Base-by-base conservation (phyloP, 1,284 basidiomycete species). In the Kalmanozyma brasiliensis region DNA sequence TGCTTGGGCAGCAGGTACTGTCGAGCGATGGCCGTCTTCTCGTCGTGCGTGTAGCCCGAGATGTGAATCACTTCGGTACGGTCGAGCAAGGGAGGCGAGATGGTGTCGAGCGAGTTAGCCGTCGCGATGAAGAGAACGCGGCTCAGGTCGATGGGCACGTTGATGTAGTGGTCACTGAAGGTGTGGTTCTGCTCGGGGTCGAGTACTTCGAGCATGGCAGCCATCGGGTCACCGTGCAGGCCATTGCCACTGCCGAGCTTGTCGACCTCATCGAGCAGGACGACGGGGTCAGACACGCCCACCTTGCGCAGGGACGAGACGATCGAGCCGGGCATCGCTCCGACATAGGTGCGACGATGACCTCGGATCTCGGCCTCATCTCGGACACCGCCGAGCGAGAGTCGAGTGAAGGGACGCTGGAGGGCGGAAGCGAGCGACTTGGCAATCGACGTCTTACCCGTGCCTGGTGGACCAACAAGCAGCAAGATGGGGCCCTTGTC, bases 1-100 rank as follows among this genome's bases (percentile, higher is more conserved):
- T 94, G 92, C 82, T 94, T 94, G 10, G 92, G 91, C 9, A 94
- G 84, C 20, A 94, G 87, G 85, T 92, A 75, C 75, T 86, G 51
- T 2, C 76, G 70, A 1, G 84, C 84, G 48, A 84, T 84, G 52
- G 78, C 76, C 1, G 84, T 76, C 65, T 84, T 84, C 52, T 84
- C 84, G 37, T 82, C 76, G 66, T 83, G 76, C 45, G 82, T 82
- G 73, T 84, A 84, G 6, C 83, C 84, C 23, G 82, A 79, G 14
- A 84, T 68, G 38, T 83, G 74, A 29, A 84, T 83, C 19, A 82
- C 73, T 51, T 84, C 84, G 55, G 83, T 83, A 13, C 84, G 81
- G 64, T 84, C 84, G 19, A 83, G 79, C 23, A 84, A 69, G 16
- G 84, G 83, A 14, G 81, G 74, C 13, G 82, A 77, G 47, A 84